Conservation (phyloP, 2,329 filamentous ascomycete species). For the Clarireedia paspali region DNA sequence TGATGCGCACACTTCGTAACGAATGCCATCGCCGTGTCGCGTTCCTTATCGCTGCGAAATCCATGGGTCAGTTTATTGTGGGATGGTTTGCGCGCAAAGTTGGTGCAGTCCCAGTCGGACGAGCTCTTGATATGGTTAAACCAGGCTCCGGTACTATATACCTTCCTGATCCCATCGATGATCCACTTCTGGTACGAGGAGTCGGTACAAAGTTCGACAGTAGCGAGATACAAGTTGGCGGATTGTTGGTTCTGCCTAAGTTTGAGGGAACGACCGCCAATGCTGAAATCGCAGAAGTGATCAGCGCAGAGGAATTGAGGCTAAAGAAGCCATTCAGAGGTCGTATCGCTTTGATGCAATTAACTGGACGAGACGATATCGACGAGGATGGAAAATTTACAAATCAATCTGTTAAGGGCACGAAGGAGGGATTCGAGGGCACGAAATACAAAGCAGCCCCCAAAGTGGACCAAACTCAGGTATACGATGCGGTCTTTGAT, state of each 20-base stretch:
- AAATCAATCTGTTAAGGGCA: slow-evolving; percentile 11
- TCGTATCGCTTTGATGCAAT: slow-evolving; percentile 64
- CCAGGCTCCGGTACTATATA: slow-evolving; percentile 74
- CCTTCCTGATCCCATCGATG: slow-evolving; percentile 76
- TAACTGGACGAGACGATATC: slow-evolving; percentile 73
- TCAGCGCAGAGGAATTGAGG: slow-evolving; percentile 71
- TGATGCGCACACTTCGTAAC: slow-evolving; percentile 79
- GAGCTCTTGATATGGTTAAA: slow-evolving; percentile 83
- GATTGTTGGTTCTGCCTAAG: slow-evolving; percentile 79
- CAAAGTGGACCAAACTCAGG: slow-evolving; percentile 86
- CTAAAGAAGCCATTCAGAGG: slow-evolving; percentile 84
- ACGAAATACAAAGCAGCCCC: slow-evolving; percentile 82
- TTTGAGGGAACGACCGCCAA: slow-evolving; percentile 71
- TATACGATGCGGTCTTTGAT: slow-evolving; percentile 87
- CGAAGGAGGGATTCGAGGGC: slow-evolving; percentile 53
- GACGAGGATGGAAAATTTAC: slow-evolving; percentile 45
- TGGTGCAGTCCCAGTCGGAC: slow-evolving; percentile 85
- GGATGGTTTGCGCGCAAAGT: slow-evolving; percentile 78
- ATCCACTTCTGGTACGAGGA: slow-evolving; percentile 55
- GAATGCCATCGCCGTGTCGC: slow-evolving; percentile 85
- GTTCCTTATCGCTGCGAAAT: slow-evolving; percentile 91
- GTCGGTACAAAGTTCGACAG: slow-evolving; percentile 76
- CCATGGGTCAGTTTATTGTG: slow-evolving; percentile 82
- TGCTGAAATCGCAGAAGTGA: slow-evolving; percentile 75
- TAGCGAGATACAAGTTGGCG: slow-evolving; percentile 63